These are phyloP conservation scores for Aspergillus pseudonomiae DNA, from an alignment of 2,329 filamentous ascomycete genomes.

Conservation along the genomic window DNA sequence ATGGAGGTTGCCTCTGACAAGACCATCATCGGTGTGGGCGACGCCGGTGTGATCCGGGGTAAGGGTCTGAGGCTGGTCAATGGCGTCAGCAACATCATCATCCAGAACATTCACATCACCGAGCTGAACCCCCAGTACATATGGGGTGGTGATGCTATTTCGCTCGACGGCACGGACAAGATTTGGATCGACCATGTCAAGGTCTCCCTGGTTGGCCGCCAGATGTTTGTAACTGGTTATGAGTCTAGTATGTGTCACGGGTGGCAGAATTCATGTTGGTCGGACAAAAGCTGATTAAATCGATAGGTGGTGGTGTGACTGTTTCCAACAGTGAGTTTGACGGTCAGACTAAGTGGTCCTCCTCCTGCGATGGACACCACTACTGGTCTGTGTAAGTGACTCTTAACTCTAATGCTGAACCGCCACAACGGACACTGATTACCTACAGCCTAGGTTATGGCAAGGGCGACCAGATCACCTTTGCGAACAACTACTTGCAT, in stretches of 20 bases:
- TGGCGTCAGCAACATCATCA: conserved; percentile 58
- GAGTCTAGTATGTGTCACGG: conserved; percentile 42
- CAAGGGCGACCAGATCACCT: conserved; percentile 57
- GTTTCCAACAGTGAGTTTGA: conserved; percentile 64
- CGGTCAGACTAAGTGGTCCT: conserved; percentile 56
- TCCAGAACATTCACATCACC: conserved; percentile 61
- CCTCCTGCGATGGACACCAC: conserved; percentile 60
- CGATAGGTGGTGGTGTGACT: conserved; percentile 54
- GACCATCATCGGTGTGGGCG: conserved; percentile 57
- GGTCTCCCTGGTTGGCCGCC: conserved; percentile 37
- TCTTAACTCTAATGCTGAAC: not conserved
- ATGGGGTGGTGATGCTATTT: conserved; percentile 62
- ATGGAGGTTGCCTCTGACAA: conserved; percentile 60
- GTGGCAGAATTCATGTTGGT: conserved; percentile 50
- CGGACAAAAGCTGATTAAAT: not conserved
- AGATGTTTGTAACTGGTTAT: conserved; percentile 32
- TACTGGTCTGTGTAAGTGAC: conserved; percentile 56
- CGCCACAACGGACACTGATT: not conserved
- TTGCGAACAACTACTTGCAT: conserved; percentile 64
- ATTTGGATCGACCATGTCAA: conserved; percentile 56
- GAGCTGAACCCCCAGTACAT: conserved; percentile 57
- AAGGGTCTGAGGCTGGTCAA: conserved; percentile 55
- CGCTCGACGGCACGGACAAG: conserved; percentile 46
- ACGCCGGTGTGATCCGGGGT: conserved; percentile 57
- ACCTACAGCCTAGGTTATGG: conserved; percentile 54